Base-by-base conservation (phyloP, 2,329 filamentous ascomycete species). In the Thielaviopsis musarum region DNA sequence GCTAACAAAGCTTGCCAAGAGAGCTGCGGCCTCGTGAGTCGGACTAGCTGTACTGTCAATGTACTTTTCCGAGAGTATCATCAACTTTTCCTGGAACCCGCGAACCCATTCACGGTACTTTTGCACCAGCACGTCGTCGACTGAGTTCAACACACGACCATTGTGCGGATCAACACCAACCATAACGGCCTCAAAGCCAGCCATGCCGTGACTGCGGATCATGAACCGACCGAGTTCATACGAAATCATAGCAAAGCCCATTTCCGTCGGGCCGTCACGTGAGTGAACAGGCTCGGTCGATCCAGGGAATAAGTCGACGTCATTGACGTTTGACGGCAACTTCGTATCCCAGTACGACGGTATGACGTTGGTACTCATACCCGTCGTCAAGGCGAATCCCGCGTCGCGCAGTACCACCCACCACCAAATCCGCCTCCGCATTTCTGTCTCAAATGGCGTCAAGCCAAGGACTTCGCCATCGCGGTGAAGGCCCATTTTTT, bases 401-500 rank as follows among this genome's bases (percentile, higher is more conserved):
- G 75, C 72, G 62, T 84, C 81, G 57, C 80, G 72, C 59, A 83
- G 71, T 55, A 81, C 73, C 26, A 85, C 76, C 65, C 81, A 77
- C 81, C 81, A 84, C 83, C 83, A 87, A 21, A 85, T 72, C 6
- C 83, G 74, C 52, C 83, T 73, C n/a, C 82, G 76, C 74, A 86
- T 85, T 66, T 87, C 82, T 2, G 78, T 78, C 65, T 86, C 82
- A 64, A 84, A 84, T 0, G 81, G 79, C 0, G 77, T 72, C 1
- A 85, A 71, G 1, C 76, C 77, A 5, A 82, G 71, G 19, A 70
- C 68, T 61, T 77, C 75, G 41, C 81, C 82, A 61, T 86, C 82
- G 13, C 79, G 75, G 62, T 85, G 81, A 54, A 85, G 73, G 0
- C 83, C 83, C 75, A 86, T 82, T 66, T 83, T 82, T 66, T 84